Evolutionary conservation across 345 rosid genomes (phyloP).

Genomic region (Gossypium ekmanianum): DNA sequence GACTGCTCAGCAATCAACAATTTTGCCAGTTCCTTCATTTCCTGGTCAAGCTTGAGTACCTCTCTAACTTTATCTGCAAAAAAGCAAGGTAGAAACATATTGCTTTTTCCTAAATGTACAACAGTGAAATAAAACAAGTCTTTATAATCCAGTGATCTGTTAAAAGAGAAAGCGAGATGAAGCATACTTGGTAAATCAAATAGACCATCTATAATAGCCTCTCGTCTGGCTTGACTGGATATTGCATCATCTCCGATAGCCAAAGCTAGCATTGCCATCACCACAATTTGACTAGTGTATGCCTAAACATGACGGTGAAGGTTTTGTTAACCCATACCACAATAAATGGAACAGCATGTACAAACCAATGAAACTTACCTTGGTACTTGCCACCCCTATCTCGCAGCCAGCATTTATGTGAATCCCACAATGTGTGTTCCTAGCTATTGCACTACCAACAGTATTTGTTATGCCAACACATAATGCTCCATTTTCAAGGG

Average conservation of each 20-base stretch:
- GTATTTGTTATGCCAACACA: slow-evolving; percentile 97
- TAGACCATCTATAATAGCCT: slow-evolving; percentile 88
- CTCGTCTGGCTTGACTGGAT: slow-evolving; percentile 71
- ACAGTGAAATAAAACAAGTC: not conserved
- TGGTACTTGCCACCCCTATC: slow-evolving; percentile 97
- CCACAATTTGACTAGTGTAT: slow-evolving; percentile 96
- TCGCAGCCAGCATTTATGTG: slow-evolving; percentile 96
- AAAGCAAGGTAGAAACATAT: not conserved
- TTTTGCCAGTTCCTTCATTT: slow-evolving; percentile 82
- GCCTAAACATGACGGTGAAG: slow-evolving; percentile 44
- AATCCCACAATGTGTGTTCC: slow-evolving; percentile 84
- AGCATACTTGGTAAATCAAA: slow-evolving; percentile 81
- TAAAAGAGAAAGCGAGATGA: slow-evolving; percentile 10
- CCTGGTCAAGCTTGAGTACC: slow-evolving; percentile 78
- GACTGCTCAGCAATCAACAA: slow-evolving; percentile 76
- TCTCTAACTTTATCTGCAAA: slow-evolving; percentile 74
- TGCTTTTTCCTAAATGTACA: not conserved
- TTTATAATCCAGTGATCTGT: not conserved
- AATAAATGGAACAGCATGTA: not conserved
- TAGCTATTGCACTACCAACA: slow-evolving; percentile 94
- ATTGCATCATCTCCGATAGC: slow-evolving; percentile 87
- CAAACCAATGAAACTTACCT: slow-evolving; percentile 42
- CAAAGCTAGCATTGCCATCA: slow-evolving; percentile 92
- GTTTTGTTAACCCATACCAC: slow-evolving; percentile 9
- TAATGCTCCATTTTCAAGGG: slow-evolving; percentile 79